These are phyloP conservation scores for Hirschioporus abietinus DNA, from an alignment of 768 basidiomycete species.

Conservation along the genomic window DNA sequence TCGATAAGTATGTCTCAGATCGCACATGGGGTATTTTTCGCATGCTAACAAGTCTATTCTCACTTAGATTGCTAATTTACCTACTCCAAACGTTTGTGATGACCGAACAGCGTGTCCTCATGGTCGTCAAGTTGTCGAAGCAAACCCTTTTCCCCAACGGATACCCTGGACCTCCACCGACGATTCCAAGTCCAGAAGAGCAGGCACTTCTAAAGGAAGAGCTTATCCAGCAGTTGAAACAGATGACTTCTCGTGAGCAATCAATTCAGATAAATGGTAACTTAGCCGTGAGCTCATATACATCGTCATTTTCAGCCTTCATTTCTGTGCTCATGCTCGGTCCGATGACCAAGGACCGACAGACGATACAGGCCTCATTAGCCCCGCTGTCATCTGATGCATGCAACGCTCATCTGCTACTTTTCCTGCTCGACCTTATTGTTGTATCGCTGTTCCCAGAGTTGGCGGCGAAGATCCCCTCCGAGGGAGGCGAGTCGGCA, in stretches of 20 bases:
- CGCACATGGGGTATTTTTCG: neutral
- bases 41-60: neutral
- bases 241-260: constrained; percentile 30
- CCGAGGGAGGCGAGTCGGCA: neutral
- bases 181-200: constrained; percentile 75
- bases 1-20: constrained; percentile 47
- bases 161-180: constrained; percentile 68
- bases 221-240: constrained; percentile 34
- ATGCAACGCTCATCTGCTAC: constrained; percentile 76
- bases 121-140: constrained; percentile 51
- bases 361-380: constrained; percentile 47
- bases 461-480: constrained; percentile 34
- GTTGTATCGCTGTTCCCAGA: constrained; percentile 77
- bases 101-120: constrained; percentile 47
- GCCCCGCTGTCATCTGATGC: constrained; percentile 54
- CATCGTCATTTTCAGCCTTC: constrained; percentile 26
- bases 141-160: constrained; percentile 83
- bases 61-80: constrained; percentile 59
- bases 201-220: constrained; percentile 48
- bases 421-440: constrained; percentile 69
- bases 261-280: neutral
- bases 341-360: constrained; percentile 33
- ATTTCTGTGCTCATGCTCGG: constrained; percentile 53
- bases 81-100: constrained; percentile 52
- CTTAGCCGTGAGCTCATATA: neutral